Conservation (phyloP, 768 basidiomycete species). For the Collybia sp. region DNA sequence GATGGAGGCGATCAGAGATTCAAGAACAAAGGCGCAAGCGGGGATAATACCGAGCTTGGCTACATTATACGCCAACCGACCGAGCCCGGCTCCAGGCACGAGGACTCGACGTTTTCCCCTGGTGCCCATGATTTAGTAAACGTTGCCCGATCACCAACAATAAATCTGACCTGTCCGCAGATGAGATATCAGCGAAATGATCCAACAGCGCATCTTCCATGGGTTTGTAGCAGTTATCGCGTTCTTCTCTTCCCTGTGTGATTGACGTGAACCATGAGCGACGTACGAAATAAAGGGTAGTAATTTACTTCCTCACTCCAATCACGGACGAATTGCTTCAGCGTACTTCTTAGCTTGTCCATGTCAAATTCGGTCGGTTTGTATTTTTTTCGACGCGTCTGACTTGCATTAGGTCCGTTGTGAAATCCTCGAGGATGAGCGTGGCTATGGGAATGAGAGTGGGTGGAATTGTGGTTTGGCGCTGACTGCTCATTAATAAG, state of each 20-base stretch:
- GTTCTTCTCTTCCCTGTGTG: conserved; percentile 65
- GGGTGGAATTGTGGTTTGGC: conserved; percentile 16
- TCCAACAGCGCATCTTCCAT: conserved; percentile 70
- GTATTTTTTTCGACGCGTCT: conserved; percentile 24
- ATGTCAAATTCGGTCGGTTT: conserved; percentile 70
- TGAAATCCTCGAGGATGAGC: conserved; percentile 20
- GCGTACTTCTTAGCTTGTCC: conserved; percentile 88
- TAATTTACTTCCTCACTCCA: conserved; percentile 76
- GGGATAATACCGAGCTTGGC: conserved; percentile 60
- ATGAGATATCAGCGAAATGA: conserved; percentile 55
- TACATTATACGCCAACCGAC: conserved; percentile 84
- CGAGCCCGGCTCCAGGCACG: conserved; percentile 88
- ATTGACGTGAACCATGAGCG: not conserved
- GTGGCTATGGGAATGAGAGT: conserved; percentile 23
- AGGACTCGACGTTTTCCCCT: conserved; percentile 66
- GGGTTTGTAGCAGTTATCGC: conserved; percentile 76
- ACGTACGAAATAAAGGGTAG: not conserved
- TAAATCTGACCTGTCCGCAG: conserved; percentile 43
- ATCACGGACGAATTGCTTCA: conserved; percentile 91
- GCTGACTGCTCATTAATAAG: not conserved
- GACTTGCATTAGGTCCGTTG: conserved; percentile 22
- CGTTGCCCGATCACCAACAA: not conserved
- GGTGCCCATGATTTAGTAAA: conserved; percentile 7
- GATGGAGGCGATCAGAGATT: not conserved
- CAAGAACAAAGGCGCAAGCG: conserved; percentile 8